These are phyloP conservation scores for Lobosporangium transversale DNA, from an alignment of 192 early-diverging fungal species.

Conservation along the genomic window DNA sequence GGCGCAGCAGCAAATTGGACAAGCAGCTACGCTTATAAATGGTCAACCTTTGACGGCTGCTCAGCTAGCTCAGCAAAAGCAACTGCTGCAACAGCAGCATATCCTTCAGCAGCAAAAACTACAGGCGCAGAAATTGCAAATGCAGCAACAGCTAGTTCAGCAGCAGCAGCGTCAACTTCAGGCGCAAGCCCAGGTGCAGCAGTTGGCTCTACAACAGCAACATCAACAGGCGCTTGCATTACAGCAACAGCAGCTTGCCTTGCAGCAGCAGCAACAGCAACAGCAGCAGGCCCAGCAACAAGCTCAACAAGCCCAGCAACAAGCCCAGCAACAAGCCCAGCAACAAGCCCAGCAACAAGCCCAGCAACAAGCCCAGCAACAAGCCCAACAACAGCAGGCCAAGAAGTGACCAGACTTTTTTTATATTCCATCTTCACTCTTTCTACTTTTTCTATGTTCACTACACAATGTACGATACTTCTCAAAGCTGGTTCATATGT, in stretches of 20 bases:
- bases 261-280: conserved; percentile 14
- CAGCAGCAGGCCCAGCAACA: conserved; percentile 16
- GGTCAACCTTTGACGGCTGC: conserved; percentile 39
- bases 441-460: not conserved
- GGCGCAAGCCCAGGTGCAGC: conserved; percentile 27
- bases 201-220: conserved; percentile 33
- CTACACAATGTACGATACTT: too few relatives aligned
- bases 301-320: too few relatives aligned
- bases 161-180: conserved; percentile 25
- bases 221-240: conserved; percentile 33
- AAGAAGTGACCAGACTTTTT: conserved; percentile 8
- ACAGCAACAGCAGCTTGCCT: conserved; percentile 30
- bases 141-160: conserved; percentile 33
- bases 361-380: too few relatives aligned
- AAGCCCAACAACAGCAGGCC: not conserved
- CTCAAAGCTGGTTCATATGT: too few relatives aligned
- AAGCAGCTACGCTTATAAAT: conserved; percentile 10
- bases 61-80: conserved; percentile 36
- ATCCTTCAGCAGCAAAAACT: conserved; percentile 40
- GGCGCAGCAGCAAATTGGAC: conserved; percentile 12
- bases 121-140: conserved; percentile 17
- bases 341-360: conserved; percentile 16
- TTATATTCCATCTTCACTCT: not conserved
- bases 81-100: conserved; percentile 27
- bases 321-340: conserved; percentile 5